Evolutionary conservation across 2,329 filamentous ascomycete species (phyloP).

Genomic region (Beauveria brongniartii): DNA sequence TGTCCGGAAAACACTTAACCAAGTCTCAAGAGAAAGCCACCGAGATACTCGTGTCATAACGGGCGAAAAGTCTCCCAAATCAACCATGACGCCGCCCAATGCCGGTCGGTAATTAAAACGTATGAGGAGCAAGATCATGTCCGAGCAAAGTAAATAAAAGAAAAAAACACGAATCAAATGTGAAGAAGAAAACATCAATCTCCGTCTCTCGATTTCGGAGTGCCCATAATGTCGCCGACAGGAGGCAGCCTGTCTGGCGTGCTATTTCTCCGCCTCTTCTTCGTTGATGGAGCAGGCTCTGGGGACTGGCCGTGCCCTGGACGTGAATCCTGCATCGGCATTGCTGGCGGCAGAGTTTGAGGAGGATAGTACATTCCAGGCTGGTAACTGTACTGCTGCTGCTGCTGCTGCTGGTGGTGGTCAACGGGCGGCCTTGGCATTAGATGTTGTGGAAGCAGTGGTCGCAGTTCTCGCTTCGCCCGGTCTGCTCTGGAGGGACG

Average conservation of each 20-base stretch:
- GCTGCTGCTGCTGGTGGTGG: not conserved
- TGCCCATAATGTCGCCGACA: slow-evolving; percentile 3
- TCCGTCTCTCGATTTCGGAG: not conserved
- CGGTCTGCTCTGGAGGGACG: slow-evolving; percentile 38
- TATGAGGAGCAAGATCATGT: not conserved
- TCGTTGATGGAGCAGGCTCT: not conserved
- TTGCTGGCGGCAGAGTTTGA: not conserved
- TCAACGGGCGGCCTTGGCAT: slow-evolving; percentile 21
- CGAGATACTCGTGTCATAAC: not conserved
- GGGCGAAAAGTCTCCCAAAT: not conserved
- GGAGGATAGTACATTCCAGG: not conserved
- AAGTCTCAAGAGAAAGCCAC: not conserved
- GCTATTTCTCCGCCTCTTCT: not conserved
- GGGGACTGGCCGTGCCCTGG: not conserved
- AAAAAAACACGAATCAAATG: not conserved
- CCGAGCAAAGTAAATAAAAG: not conserved
- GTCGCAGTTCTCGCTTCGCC: slow-evolving; percentile 23
- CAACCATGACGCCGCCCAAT: slow-evolving; percentile 4
- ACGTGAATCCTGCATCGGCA: not conserved
- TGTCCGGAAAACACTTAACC: not conserved
- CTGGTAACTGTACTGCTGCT: not conserved
- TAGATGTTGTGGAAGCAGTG: slow-evolving; percentile 25
- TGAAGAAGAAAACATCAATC: not conserved
- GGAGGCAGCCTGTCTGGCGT: slow-evolving; percentile 2
- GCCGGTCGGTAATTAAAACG: not conserved